Conservation (phyloP, 2,329 filamentous ascomycete species). For the Hypoxylon sp. region DNA sequence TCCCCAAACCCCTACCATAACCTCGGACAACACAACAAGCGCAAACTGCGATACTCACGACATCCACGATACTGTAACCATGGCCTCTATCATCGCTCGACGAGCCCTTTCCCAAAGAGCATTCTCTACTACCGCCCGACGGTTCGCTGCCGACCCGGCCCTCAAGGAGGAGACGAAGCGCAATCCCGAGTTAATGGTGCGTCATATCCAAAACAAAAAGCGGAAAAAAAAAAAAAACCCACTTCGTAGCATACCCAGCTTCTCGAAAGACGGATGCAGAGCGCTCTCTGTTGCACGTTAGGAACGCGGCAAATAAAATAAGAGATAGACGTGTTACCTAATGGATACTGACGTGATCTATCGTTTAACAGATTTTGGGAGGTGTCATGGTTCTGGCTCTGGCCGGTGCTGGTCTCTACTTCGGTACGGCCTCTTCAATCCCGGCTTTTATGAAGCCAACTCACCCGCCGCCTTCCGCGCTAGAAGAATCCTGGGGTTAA, state of each 20-base stretch:
- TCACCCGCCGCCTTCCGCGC: constrained; percentile 11
- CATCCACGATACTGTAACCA: constrained; percentile 54
- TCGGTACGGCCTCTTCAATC: constrained; percentile 68
- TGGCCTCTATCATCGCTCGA: constrained; percentile 71
- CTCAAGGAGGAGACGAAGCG: constrained; percentile 73
- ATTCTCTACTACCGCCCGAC: constrained; percentile 69
- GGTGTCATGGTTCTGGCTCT: constrained; percentile 92
- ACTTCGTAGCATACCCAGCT: neutral
- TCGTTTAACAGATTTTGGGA: constrained; percentile 79
- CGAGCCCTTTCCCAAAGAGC: constrained; percentile 58
- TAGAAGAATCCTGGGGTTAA: constrained; percentile 15
- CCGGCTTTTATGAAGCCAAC: constrained; percentile 16
- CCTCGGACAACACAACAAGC: constrained; percentile 28
- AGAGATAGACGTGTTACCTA: neutral
- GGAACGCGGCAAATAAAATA: neutral
- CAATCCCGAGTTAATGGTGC: constrained; percentile 64
- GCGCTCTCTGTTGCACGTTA: neutral
- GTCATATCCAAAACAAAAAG: constrained; percentile 51
- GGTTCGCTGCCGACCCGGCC: constrained; percentile 60
- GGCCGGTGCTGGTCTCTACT: constrained; percentile 90
- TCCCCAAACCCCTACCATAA: constrained; percentile 21
- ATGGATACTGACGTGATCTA: constrained; percentile 43
- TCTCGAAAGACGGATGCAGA: neutral
- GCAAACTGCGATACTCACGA: constrained; percentile 19
- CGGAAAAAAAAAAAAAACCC: constrained; percentile 5